These are phyloP conservation scores for Penicillium psychrofluorescens DNA, from an alignment of 495 filamentous ascomycete species.

Conservation along the genomic window DNA sequence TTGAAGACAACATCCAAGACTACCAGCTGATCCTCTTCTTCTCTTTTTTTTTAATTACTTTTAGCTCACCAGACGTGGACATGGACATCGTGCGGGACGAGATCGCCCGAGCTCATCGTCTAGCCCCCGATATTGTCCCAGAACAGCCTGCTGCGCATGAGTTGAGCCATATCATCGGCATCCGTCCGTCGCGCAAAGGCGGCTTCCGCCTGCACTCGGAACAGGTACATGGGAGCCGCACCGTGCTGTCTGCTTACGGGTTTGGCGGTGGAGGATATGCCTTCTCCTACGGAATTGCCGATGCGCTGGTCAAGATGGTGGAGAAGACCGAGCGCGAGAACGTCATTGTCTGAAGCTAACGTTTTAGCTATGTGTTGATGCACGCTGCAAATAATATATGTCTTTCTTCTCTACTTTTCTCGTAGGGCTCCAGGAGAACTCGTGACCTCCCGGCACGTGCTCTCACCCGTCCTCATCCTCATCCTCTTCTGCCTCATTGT, in stretches of 20 bases:
- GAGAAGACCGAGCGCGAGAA: slow-evolving; percentile 25
- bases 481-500: background rate
- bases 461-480: background rate
- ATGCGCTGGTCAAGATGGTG: slow-evolving; percentile 35
- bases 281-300: slow-evolving; percentile 35
- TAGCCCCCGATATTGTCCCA: slow-evolving; percentile 34
- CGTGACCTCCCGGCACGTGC: too few species aligned
- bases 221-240: slow-evolving; percentile 12
- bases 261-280: slow-evolving; percentile 40
- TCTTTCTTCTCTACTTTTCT: too few species aligned
- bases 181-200: slow-evolving; percentile 30
- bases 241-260: slow-evolving; percentile 33
- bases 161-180: slow-evolving; percentile 33
- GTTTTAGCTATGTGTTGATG: background rate
- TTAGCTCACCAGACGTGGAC: slow-evolving; percentile 29
- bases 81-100: slow-evolving; percentile 33
- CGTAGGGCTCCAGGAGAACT: too few species aligned
- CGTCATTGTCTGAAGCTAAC: slow-evolving; percentile 14
- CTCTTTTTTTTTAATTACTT: background rate
- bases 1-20: too few species aligned
- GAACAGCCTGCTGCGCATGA: slow-evolving; percentile 20
- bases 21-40: too few species aligned
- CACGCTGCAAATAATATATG: too few species aligned
- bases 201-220: slow-evolving; percentile 35
- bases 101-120: slow-evolving; percentile 32